Percentiles rank a stretch among this genome's conserved stretches.
phyloP scores from a whole-genome alignment of 2,329 filamentous ascomycete species.

The Microsporum audouinii region DNA sequence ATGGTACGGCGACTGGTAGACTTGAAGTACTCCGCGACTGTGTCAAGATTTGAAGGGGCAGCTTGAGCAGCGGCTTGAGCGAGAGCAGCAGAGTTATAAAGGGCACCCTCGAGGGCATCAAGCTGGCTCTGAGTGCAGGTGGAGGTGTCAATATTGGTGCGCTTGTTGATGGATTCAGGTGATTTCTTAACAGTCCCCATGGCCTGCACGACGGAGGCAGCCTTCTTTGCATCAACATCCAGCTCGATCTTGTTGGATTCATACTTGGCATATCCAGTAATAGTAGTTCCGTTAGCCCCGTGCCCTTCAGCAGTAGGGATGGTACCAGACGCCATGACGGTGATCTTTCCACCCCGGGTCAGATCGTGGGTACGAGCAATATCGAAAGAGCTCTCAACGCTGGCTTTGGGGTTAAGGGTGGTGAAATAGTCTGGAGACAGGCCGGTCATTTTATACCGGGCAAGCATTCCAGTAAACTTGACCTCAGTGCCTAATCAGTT shows the following conservation, averaged over 20 bases:
- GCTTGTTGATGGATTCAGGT: neutral
- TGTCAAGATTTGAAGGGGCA: conserved; percentile 30
- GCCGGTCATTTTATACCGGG: neutral
- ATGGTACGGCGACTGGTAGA: conserved; percentile 38
- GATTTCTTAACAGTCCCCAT: conserved; percentile 23
- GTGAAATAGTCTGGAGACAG: conserved; percentile 6
- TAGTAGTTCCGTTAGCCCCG: conserved; percentile 40
- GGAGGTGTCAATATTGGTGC: conserved; percentile 26
- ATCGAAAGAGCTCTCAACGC: conserved; percentile 6
- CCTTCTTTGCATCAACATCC: conserved; percentile 46
- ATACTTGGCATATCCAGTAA: conserved; percentile 46
- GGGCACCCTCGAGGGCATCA: conserved; percentile 38
- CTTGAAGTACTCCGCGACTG: conserved; percentile 55
- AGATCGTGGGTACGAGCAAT: conserved; percentile 11
- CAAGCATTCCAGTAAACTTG: conserved; percentile 8
- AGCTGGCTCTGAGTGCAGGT: conserved; percentile 44
- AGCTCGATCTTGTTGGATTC: conserved; percentile 49
- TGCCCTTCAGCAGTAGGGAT: conserved; percentile 4
- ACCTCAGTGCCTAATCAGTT: conserved; percentile 4
- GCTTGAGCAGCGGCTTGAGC: conserved; percentile 44
- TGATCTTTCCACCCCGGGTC: conserved; percentile 4
- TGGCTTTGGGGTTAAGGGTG: conserved; percentile 6
- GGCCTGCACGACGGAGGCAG: conserved; percentile 40
- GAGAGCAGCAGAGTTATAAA: conserved; percentile 42
- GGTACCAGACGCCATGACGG: conserved; percentile 5